A percentile compares a stretch with the other conserved stretches of the same genome.
These are phyloP conservation scores for Austroboletus festivus DNA, from an alignment of 768 basidiomycete species.

Conservation along the genomic window DNA sequence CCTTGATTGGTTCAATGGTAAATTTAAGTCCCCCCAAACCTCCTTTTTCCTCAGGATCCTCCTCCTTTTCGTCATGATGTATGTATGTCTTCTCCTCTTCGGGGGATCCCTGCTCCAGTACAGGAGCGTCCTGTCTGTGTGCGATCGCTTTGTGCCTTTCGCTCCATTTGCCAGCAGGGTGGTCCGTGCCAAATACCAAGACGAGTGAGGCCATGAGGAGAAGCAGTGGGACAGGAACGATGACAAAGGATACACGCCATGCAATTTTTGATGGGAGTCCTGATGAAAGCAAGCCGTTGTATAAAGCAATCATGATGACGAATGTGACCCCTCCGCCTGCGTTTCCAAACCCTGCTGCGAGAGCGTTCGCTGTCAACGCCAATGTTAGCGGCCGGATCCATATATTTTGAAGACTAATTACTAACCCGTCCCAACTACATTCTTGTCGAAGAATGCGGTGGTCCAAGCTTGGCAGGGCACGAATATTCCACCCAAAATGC, in stretches of 20 bases:
- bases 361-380: slow-evolving; percentile 46
- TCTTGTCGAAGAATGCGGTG: slow-evolving; percentile 56
- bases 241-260: slow-evolving; percentile 55
- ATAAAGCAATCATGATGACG: slow-evolving; percentile 54
- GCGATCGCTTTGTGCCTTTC: slow-evolving; percentile 41
- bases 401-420: slow-evolving; percentile 3
- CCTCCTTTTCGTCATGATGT: slow-evolving; percentile 20
- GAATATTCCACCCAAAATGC: slow-evolving; percentile 58
- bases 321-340: slow-evolving; percentile 49
- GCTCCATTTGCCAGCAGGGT: slow-evolving; percentile 53
- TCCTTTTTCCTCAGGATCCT: slow-evolving; percentile 28
- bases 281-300: slow-evolving; percentile 35
- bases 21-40: slow-evolving; percentile 19
- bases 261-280: slow-evolving; percentile 41
- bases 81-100: slow-evolving; percentile 14
- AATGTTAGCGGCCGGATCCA: slow-evolving; percentile 21
- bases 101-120: neutral
- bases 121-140: neutral
- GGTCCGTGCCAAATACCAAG: slow-evolving; percentile 49
- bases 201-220: slow-evolving; percentile 39
- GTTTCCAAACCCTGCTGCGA: slow-evolving; percentile 57
- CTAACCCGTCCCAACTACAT: slow-evolving; percentile 39
- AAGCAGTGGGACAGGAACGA: slow-evolving; percentile 53
- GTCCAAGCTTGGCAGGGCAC: slow-evolving; percentile 63
- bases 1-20: neutral